phyloP scores from a whole-genome alignment of 108 stramenopile species.

The Cafeteria roenbergensis region DNA sequence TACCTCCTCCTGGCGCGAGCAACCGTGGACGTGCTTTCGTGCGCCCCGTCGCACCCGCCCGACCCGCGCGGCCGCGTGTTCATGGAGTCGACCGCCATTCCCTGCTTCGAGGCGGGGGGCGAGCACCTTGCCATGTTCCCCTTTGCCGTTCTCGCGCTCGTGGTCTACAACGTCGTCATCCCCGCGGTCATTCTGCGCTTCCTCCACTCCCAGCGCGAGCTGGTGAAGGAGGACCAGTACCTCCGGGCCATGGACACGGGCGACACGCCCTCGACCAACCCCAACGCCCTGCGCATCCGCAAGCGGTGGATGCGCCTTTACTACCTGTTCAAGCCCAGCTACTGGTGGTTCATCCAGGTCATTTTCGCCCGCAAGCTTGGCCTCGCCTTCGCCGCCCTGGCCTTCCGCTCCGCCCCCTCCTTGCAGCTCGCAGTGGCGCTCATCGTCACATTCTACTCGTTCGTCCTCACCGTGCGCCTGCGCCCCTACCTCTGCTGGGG shows the following conservation, averaged over 20 bases:
- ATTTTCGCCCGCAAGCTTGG: conserved; percentile 24
- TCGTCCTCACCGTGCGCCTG: conserved; percentile 10
- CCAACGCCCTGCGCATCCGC: conserved; percentile 16
- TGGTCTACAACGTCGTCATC: conserved; percentile 19
- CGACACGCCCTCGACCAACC: conserved; percentile 7
- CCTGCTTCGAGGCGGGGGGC: conserved; percentile 17
- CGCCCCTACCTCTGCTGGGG: conserved; percentile 24
- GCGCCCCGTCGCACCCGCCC: conserved; percentile 9
- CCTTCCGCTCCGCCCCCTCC: conserved; percentile 18
- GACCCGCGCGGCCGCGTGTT: conserved; percentile 16
- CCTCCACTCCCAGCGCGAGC: neutral
- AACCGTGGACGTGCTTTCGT: conserved; percentile 22
- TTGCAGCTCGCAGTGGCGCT: conserved; percentile 20
- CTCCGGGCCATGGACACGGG: conserved; percentile 14
- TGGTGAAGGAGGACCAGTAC: conserved; percentile 24
- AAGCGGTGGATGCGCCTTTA: conserved; percentile 20
- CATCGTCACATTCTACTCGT: conserved; percentile 21
- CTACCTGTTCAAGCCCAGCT: conserved; percentile 24
- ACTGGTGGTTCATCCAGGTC: conserved; percentile 15
- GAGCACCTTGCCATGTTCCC: conserved; percentile 13
- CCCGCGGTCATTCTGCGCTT: conserved; percentile 12
- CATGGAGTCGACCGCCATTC: conserved; percentile 14
- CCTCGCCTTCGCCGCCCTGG: conserved; percentile 17
- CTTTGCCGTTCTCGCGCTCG: conserved; percentile 18
- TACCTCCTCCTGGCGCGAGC: conserved; percentile 20